phyloP scores from a whole-genome alignment of 805 yeast species.

The Kluyveromyces siamensis region DNA sequence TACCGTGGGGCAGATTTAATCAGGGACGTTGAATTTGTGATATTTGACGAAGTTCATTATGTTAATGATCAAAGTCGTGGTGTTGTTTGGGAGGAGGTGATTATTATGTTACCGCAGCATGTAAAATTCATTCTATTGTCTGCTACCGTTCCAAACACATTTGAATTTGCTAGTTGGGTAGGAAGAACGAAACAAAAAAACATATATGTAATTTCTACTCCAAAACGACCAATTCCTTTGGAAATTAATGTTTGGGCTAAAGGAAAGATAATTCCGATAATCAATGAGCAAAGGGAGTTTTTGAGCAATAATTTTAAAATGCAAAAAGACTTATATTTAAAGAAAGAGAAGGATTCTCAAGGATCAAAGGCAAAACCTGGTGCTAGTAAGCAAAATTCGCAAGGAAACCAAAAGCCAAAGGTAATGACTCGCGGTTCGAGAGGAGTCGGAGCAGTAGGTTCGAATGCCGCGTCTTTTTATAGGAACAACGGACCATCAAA shows the following conservation, averaged over 20 bases:
- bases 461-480: conserved; percentile 29
- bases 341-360: conserved; percentile 9
- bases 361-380: conserved; percentile 19
- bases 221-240: conserved; percentile 93
- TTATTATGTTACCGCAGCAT: conserved; percentile 94
- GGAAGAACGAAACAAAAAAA: conserved; percentile 95
- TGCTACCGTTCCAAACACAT: conserved; percentile 98
- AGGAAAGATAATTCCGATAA: conserved; percentile 58
- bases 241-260: conserved; percentile 85
- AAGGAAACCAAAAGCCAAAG: neutral
- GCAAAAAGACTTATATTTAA: conserved; percentile 37
- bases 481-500: conserved; percentile 65
- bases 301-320: conserved; percentile 51
- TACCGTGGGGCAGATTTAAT: conserved; percentile 94
- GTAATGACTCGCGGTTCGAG: conserved; percentile 24
- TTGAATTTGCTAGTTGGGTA: conserved; percentile 97
- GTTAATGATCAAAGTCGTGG: conserved; percentile 96
- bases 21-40: conserved; percentile 94
- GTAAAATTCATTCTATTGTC: conserved; percentile 84
- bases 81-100: conserved; percentile 99
- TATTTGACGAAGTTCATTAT: conserved; percentile 96
- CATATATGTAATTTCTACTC: conserved; percentile 91
- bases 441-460: conserved; percentile 33
- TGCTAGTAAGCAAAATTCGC: conserved; percentile 10
- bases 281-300: conserved; percentile 67